A percentile compares a stretch with the other conserved stretches of the same genome.
phyloP scores from a whole-genome alignment of 805 yeast genomes.

The Nakazawaea sp. region DNA sequence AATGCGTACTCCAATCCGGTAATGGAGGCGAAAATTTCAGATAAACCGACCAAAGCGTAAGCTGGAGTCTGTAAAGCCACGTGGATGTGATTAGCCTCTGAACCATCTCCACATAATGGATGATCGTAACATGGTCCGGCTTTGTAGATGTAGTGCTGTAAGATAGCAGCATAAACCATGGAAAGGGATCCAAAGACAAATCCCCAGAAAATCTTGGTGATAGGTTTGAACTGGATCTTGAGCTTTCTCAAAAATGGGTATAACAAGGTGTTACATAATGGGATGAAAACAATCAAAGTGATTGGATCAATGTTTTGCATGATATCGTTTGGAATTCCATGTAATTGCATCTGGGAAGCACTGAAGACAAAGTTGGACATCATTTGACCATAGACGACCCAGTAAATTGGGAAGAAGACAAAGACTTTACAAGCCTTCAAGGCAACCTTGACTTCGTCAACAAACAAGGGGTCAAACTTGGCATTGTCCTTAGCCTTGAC shows the following conservation, averaged over 20 bases:
- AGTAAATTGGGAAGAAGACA: constrained; percentile 62
- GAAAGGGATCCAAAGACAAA: constrained; percentile 58
- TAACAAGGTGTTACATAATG: constrained; percentile 54
- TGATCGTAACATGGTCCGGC: constrained; percentile 69
- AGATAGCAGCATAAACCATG: constrained; percentile 71
- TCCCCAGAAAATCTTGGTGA: constrained; percentile 65
- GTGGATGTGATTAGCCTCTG: constrained; percentile 35
- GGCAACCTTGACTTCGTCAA: constrained; percentile 65
- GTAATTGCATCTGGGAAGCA: constrained; percentile 67
- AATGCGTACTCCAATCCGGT: constrained; percentile 83
- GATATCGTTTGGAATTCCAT: constrained; percentile 76
- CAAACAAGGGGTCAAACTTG: constrained; percentile 63
- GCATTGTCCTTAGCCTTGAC: constrained; percentile 19
- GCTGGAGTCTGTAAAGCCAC: constrained; percentile 59
- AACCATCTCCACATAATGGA: constrained; percentile 46
- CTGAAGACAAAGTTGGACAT: constrained; percentile 65
- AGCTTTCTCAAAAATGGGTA: constrained; percentile 46
- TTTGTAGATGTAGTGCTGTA: constrained; percentile 61
- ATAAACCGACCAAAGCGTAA: constrained; percentile 62
- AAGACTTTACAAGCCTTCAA: constrained; percentile 69
- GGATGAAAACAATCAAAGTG: constrained; percentile 71
- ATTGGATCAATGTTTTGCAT: constrained; percentile 72
- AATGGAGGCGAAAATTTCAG: constrained; percentile 74
- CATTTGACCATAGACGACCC: constrained; percentile 68
- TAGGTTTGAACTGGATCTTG: constrained; percentile 55